These are phyloP conservation scores for Dryas drummondii DNA, from an alignment of 306 rosid species.

Conservation along the genomic window DNA sequence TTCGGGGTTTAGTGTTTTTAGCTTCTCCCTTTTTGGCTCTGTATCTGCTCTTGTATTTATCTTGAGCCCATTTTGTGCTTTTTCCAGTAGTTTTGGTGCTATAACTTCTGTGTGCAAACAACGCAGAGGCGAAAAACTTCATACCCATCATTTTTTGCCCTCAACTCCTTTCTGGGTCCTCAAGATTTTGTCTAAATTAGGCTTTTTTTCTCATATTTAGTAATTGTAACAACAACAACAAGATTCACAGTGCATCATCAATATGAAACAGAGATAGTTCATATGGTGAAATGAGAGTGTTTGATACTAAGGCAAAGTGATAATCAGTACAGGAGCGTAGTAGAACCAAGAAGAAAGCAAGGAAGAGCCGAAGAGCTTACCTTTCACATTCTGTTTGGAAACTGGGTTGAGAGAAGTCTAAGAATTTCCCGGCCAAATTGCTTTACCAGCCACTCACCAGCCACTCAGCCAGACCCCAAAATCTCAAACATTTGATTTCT, in stretches of 20 bases:
- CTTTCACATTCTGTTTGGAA: background rate
- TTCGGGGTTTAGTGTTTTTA: slow-evolving; percentile 1
- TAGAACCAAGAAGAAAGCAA: background rate
- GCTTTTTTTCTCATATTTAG: no score
- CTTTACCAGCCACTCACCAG: background rate
- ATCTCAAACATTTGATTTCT: background rate
- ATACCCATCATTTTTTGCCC: slow-evolving; percentile 1
- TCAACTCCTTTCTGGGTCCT: slow-evolving; percentile 16
- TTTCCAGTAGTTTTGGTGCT: slow-evolving; percentile 24
- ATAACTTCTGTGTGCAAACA: slow-evolving; percentile 26
- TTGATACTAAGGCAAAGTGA: background rate
- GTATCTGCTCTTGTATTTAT: background rate
- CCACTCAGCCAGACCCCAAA: background rate
- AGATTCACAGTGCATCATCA: background rate
- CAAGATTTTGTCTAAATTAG: background rate
- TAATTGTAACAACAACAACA: background rate
- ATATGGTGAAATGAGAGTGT: background rate
- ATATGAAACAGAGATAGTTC: background rate
- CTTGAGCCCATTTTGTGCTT: background rate
- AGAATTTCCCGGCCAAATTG: background rate
- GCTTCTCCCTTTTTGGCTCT: slow-evolving; percentile 12
- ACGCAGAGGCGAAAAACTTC: slow-evolving; percentile 20
- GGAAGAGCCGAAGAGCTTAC: slow-evolving; percentile 2
- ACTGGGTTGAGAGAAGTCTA: background rate
- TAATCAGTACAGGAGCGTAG: background rate